Conservation (phyloP, 352 stramenopile genomes). For the Globisporangium paroecandrum region DNA sequence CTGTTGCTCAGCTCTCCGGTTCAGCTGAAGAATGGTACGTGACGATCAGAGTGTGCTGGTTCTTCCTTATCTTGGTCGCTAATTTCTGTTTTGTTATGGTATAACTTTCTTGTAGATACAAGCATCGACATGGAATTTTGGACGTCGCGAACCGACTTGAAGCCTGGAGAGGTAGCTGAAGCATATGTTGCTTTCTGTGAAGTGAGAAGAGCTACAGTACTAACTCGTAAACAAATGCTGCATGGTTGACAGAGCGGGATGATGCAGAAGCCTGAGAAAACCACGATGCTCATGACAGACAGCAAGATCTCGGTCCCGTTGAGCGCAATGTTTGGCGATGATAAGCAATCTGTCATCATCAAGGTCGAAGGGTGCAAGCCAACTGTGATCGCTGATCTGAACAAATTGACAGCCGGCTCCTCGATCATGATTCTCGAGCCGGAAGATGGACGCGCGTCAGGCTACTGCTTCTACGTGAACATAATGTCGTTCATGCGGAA, state of each 20-base stretch:
- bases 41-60: neutral
- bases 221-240: neutral
- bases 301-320: constrained; percentile 86
- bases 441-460: constrained; percentile 46
- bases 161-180: constrained; percentile 39
- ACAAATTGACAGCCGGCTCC: constrained; percentile 51
- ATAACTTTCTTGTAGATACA: constrained; percentile 36
- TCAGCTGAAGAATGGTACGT: constrained; percentile 84
- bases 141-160: constrained; percentile 54
- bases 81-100: constrained; percentile 1
- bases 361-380: constrained; percentile 82
- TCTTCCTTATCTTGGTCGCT: neutral
- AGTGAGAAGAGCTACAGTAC: neutral
- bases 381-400: constrained; percentile 75
- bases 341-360: constrained; percentile 80
- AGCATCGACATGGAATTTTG: constrained; percentile 82
- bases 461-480: constrained; percentile 86
- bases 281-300: constrained; percentile 50
- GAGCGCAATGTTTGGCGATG: constrained; percentile 72
- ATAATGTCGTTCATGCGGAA: constrained; percentile 81
- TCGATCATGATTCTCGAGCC: constrained; percentile 71
- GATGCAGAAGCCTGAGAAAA: constrained; percentile 36
- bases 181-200: too few species aligned
- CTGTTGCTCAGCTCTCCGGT: constrained; percentile 83
- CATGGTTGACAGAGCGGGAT: constrained; percentile 26